phyloP scores from a whole-genome alignment of 768 basidiomycete species.

The Pleurotus ostreatus region DNA sequence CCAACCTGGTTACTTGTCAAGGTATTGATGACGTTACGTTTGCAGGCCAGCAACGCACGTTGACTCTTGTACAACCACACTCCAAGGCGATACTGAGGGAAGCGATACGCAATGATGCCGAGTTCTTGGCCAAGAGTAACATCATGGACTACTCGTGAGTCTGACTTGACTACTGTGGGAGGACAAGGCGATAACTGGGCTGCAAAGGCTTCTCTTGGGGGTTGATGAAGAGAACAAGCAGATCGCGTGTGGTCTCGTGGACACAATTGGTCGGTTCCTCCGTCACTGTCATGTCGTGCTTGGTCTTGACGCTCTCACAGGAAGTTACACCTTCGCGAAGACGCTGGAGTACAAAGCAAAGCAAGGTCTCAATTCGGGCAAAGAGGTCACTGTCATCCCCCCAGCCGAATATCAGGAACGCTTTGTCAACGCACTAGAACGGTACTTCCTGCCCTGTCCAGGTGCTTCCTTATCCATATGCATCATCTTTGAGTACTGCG shows the following conservation, averaged over 20 bases:
- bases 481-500: neutral
- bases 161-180: neutral
- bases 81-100: slow-evolving; percentile 70
- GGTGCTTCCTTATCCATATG: slow-evolving; percentile 32
- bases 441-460: slow-evolving; percentile 76
- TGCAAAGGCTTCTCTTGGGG: slow-evolving; percentile 52
- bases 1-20: neutral
- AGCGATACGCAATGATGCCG: slow-evolving; percentile 66
- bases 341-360: slow-evolving; percentile 86
- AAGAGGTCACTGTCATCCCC: slow-evolving; percentile 78
- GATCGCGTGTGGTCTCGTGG: slow-evolving; percentile 76
- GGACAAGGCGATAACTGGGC: slow-evolving; percentile 24
- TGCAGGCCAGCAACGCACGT: slow-evolving; percentile 58
- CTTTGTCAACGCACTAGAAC: slow-evolving; percentile 66
- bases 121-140: slow-evolving; percentile 69
- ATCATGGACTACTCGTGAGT: slow-evolving; percentile 87
- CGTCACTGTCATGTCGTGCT: neutral
- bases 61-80: slow-evolving; percentile 66
- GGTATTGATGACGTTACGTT: neutral
- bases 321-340: slow-evolving; percentile 83
- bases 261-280: slow-evolving; percentile 62
- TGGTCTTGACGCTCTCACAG: slow-evolving; percentile 24
- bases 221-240: slow-evolving; percentile 63
- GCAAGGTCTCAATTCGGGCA: slow-evolving; percentile 62
- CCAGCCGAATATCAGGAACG: slow-evolving; percentile 78